Evolutionary conservation across 75 land plant species (phyloP).

Genomic region (Selaginella moellendorffii): DNA sequence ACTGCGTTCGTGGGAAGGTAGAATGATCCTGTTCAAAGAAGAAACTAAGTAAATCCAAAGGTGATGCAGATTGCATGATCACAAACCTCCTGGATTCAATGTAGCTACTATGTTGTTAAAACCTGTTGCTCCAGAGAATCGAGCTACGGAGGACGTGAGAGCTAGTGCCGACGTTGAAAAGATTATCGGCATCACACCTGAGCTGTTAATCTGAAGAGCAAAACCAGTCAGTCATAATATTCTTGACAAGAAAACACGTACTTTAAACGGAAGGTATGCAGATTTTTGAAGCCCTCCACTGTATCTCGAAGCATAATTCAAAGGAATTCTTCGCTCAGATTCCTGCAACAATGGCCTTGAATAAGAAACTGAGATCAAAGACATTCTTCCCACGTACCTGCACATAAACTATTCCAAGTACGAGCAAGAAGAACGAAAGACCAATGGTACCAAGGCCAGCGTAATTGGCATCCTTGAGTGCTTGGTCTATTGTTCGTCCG

Average conservation of each 20-base stretch:
- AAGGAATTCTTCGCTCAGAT: slow-evolving; percentile 96
- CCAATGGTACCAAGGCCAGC: slow-evolving; percentile 54
- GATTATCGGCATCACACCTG: slow-evolving; percentile 99
- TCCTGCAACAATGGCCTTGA: slow-evolving; percentile 37
- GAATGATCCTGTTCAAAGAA: slow-evolving; percentile 40
- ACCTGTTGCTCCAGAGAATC: slow-evolving; percentile 63
- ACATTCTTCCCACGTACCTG: slow-evolving; percentile 43
- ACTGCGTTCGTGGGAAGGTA: slow-evolving; percentile 92
- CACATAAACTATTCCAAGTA: slow-evolving; percentile 96
- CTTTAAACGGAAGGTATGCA: slow-evolving; percentile 99
- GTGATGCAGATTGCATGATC: no score
- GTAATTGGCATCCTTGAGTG: slow-evolving; percentile 80
- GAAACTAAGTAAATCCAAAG: no score
- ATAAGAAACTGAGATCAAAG: not conserved
- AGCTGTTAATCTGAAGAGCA: slow-evolving; percentile 99
- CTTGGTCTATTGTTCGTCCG: slow-evolving; percentile 77
- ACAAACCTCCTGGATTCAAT: slow-evolving; percentile 93
- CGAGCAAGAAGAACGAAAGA: slow-evolving; percentile 67
- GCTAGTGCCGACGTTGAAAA: slow-evolving; percentile 96
- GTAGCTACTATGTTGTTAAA: slow-evolving; percentile 76
- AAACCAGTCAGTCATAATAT: not conserved
- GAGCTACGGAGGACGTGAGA: slow-evolving; percentile 83
- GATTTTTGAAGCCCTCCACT: slow-evolving; percentile 80
- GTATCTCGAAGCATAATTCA: slow-evolving; percentile 95
- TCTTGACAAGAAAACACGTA: slow-evolving; percentile 7